Percentiles rank a stretch among this genome's conserved stretches.
phyloP scores from a whole-genome alignment of 2,329 filamentous ascomycete genomes.

The Ceratocystiopsis sp. region DNA sequence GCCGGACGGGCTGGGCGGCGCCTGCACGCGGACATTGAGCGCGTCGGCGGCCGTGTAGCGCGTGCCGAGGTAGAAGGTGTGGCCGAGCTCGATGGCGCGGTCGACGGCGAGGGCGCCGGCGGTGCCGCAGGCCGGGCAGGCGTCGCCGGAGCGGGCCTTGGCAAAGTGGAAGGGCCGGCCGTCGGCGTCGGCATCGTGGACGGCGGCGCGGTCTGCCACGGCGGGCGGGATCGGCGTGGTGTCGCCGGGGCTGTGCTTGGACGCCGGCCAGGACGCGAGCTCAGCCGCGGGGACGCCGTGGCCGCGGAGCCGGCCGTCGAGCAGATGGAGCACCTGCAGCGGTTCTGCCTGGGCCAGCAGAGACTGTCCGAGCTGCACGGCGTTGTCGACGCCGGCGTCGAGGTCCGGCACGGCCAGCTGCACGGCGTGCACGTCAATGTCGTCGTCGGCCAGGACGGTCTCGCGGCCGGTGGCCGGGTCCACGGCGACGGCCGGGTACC shows the following conservation, averaged over 20 bases:
- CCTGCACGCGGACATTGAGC: conserved; percentile 39
- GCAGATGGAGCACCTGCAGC: conserved; percentile 18
- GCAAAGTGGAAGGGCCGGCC: conserved; percentile 42
- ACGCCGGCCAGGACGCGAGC: conserved; percentile 2
- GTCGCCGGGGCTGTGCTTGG: background rate
- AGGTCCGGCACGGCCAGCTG: conserved; percentile 50
- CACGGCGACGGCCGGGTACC: conserved; percentile 31
- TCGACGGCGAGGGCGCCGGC: conserved; percentile 44
- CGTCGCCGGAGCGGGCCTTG: conserved; percentile 47
- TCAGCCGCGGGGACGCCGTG: background rate
- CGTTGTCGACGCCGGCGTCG: conserved; percentile 49
- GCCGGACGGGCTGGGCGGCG: background rate
- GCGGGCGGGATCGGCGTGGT: background rate
- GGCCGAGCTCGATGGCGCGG: conserved; percentile 74
- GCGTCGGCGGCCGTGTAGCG: conserved; percentile 55
- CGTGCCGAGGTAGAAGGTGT: conserved; percentile 87
- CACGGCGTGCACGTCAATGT: conserved; percentile 39
- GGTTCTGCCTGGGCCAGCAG: conserved; percentile 4
- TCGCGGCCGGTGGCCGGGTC: conserved; percentile 5
- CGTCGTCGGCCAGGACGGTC: conserved; percentile 13
- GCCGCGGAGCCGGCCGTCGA: conserved; percentile 19
- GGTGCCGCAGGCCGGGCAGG: conserved; percentile 51
- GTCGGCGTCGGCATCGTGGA: background rate
- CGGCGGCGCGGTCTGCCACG: background rate
- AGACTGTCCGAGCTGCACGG: conserved; percentile 31